These are phyloP conservation scores for Cordyceps cateniannulata DNA, from an alignment of 2,329 filamentous ascomycete genomes.

Conservation along the genomic window DNA sequence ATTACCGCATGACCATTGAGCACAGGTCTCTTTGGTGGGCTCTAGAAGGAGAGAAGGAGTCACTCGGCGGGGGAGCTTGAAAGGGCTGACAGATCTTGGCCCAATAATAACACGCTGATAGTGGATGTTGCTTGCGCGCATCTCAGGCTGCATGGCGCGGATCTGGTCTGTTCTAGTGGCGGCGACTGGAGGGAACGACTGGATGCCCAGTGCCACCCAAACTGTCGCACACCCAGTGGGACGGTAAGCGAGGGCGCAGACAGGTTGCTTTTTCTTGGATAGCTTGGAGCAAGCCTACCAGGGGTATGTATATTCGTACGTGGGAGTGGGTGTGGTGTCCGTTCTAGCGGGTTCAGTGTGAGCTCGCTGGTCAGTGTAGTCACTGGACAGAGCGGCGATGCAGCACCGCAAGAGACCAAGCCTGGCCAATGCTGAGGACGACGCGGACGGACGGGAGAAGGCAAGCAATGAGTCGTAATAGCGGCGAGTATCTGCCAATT, in stretches of 20 bases:
- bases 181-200: background rate
- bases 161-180: constrained; percentile 1
- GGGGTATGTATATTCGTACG: background rate
- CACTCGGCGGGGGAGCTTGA: background rate
- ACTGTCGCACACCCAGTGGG: background rate
- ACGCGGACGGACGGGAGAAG: background rate
- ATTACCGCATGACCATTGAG: background rate
- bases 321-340: background rate
- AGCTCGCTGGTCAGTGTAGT: background rate
- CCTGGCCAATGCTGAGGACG: background rate
- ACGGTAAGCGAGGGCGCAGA: background rate
- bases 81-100: background rate
- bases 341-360: background rate
- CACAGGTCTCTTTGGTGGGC: background rate
- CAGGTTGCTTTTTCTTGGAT: background rate
- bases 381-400: background rate
- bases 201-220: background rate
- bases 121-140: background rate
- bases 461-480: background rate
- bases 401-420: background rate
- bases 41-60: background rate
- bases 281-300: background rate
- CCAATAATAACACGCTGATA: background rate
- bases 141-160: background rate
- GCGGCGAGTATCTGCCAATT: constrained; percentile 5